Conservation (phyloP, 2,329 filamentous ascomycete species). For the Colletotrichum destructivum region DNA sequence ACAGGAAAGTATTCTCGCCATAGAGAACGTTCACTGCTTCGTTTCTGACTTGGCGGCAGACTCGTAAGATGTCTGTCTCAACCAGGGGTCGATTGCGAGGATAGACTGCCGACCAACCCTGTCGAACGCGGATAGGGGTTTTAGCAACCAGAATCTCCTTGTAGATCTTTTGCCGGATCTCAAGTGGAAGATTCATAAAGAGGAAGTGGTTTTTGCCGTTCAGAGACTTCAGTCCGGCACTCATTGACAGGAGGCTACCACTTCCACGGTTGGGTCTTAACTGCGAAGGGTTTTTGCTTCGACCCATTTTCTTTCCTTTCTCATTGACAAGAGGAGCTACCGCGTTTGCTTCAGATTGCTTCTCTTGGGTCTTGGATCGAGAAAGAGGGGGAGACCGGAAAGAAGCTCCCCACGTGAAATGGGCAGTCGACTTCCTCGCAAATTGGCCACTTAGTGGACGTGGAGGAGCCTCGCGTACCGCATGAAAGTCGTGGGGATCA, state of each 20-base stretch:
- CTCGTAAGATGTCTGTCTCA: slow-evolving; percentile 55
- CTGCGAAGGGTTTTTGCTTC: neutral
- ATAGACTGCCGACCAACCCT: slow-evolving; percentile 53
- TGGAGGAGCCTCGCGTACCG: slow-evolving; percentile 20
- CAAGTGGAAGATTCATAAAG: slow-evolving; percentile 46
- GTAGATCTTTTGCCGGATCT: slow-evolving; percentile 52
- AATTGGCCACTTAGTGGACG: slow-evolving; percentile 21
- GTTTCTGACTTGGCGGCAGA: slow-evolving; percentile 51
- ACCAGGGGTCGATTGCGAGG: slow-evolving; percentile 41
- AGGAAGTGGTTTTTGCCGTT: neutral
- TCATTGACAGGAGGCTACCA: neutral
- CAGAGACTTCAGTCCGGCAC: neutral
- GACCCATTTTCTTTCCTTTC: neutral
- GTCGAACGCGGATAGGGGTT: slow-evolving; percentile 52
- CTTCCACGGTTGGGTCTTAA: neutral
- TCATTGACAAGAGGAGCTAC: neutral
- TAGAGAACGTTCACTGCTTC: slow-evolving; percentile 62
- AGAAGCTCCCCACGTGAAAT: slow-evolving; percentile 30
- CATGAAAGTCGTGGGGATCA: slow-evolving; percentile 5
- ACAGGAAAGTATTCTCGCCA: slow-evolving; percentile 63
- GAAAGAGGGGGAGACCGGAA: neutral
- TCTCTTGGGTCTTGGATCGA: neutral
- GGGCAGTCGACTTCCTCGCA: slow-evolving; percentile 33
- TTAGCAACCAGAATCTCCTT: slow-evolving; percentile 50
- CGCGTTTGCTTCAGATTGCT: neutral